Evolutionary conservation across 1,284 basidiomycete genomes (phyloP).

Genomic region (Leucoagaricus sp.): DNA sequence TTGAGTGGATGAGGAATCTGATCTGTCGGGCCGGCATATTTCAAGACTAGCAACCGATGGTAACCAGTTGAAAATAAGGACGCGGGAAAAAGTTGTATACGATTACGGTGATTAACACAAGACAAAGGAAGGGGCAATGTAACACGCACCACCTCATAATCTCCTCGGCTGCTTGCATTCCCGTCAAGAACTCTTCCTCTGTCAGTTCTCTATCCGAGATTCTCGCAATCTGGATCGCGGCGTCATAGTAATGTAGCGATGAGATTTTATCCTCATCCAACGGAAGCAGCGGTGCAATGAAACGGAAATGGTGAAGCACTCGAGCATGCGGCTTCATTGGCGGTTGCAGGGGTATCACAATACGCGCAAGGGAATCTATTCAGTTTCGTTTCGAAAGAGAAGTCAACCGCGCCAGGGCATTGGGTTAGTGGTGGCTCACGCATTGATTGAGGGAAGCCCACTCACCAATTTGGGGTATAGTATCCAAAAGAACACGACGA

Average conservation of each 20-base stretch:
- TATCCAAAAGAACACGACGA: conserved; percentile 63
- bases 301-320: conserved; percentile 74
- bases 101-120: background rate
- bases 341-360: conserved; percentile 65
- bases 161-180: conserved; percentile 62
- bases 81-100: no score
- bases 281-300: conserved; percentile 66
- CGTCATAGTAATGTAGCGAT: conserved; percentile 72
- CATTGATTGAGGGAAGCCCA: conserved; percentile 11
- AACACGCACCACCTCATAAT: conserved; percentile 49
- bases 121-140: background rate
- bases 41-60: conserved; percentile 11
- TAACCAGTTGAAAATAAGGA: background rate
- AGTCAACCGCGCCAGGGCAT: background rate
- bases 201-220: conserved; percentile 64
- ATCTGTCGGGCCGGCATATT: conserved; percentile 13
- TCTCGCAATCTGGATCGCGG: conserved; percentile 75
- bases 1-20: conserved; percentile 43
- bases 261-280: conserved; percentile 63
- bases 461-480: conserved; percentile 66
- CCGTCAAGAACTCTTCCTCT: conserved; percentile 69
- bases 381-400: background rate
- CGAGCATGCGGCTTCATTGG: conserved; percentile 62
- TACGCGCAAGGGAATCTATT: conserved; percentile 62
- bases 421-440: background rate